Evolutionary conservation across 2,329 filamentous ascomycete species (phyloP).

Genomic region (Xylaria sp.): DNA sequence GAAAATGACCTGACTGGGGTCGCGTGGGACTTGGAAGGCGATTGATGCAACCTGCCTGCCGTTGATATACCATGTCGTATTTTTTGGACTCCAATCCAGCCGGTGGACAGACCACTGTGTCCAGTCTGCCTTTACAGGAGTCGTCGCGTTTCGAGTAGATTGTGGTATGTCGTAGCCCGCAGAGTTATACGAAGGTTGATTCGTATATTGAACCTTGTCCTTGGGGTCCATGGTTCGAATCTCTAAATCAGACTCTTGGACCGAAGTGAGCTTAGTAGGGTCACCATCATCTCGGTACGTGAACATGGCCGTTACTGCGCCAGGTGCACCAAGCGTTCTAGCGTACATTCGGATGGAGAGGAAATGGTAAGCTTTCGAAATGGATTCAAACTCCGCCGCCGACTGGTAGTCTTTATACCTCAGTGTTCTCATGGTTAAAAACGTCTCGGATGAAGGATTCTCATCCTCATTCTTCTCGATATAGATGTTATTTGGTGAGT

Average conservation of each 20-base stretch:
- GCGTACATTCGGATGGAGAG: conserved; percentile 63
- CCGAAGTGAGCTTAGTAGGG: conserved; percentile 50
- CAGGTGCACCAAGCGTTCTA: conserved; percentile 59
- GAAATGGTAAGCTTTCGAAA: conserved; percentile 52
- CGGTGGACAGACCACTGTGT: conserved; percentile 68
- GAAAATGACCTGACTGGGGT: conserved; percentile 64
- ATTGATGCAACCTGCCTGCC: conserved; percentile 62
- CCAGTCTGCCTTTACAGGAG: conserved; percentile 59
- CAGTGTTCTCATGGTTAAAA: conserved; percentile 60
- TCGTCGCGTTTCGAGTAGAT: conserved; percentile 61
- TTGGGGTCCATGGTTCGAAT: conserved; percentile 60
- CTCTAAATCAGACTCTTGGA: conserved; percentile 66
- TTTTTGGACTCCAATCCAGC: conserved; percentile 67
- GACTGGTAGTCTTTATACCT: conserved; percentile 59
- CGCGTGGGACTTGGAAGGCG: conserved; percentile 65
- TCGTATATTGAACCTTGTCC: conserved; percentile 65
- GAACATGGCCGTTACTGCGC: conserved; percentile 65
- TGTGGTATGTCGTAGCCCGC: conserved; percentile 57
- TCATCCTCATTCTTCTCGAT: conserved; percentile 56
- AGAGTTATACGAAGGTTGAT: conserved; percentile 65
- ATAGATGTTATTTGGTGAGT: conserved; percentile 58
- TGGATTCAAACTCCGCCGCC: conserved; percentile 60
- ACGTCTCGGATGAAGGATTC: conserved; percentile 55
- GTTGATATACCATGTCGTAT: conserved; percentile 67
- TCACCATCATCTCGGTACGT: conserved; percentile 58